Base-by-base conservation (phyloP, 1,284 basidiomycete genomes). In the Amylostereum areolatum region DNA sequence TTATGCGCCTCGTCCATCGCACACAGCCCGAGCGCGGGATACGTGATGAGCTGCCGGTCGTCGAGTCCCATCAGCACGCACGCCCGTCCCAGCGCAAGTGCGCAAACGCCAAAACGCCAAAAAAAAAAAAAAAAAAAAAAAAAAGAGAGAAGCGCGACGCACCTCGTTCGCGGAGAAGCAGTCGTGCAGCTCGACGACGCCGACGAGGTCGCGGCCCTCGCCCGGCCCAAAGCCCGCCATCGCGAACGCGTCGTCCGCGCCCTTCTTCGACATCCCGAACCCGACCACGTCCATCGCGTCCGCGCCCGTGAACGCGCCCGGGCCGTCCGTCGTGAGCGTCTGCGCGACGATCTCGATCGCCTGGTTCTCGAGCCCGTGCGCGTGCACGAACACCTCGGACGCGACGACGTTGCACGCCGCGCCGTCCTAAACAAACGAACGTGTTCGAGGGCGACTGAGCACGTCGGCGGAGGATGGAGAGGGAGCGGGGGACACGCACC, bases 171-270 rank as follows among this genome's bases (percentile, higher is more conserved):
- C 73, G 48, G 87, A 77, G 62, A 92, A 92, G 63, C 90, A 93
- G 60, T 93, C 91, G 57, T 93, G 91, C 25, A 92, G 68, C 63
- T 94, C 91, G 4, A 93, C 70, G 1, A 93, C 88, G 34, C 88
- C 87, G n/a, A 93, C 81, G 52, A 87, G 75, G 55, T 89, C 81
- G 45, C 89, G 70, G 4, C 81, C 83, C 56, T 84, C 65, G 10
- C 55, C n/a, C n/a, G n/a, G n/a, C n/a, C n/a, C 1, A 89, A 85
- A 59, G 1, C 83, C 82, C 12, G 89, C 89, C 47, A 88, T 75
- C 46, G 70, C 68, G 65, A 90, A 93, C 1, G 83, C 86, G 50
- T 81, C 72, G 59, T 89, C 76, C 2, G 89, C 83, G 48, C 81
- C 82, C 12, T 67, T 69, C 57, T 84, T 82, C 1, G 86, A 77